A percentile compares a stretch with the other conserved stretches of the same genome.
phyloP scores from a whole-genome alignment of 2,329 filamentous ascomycete genomes.

The Colletotrichum sp. region DNA sequence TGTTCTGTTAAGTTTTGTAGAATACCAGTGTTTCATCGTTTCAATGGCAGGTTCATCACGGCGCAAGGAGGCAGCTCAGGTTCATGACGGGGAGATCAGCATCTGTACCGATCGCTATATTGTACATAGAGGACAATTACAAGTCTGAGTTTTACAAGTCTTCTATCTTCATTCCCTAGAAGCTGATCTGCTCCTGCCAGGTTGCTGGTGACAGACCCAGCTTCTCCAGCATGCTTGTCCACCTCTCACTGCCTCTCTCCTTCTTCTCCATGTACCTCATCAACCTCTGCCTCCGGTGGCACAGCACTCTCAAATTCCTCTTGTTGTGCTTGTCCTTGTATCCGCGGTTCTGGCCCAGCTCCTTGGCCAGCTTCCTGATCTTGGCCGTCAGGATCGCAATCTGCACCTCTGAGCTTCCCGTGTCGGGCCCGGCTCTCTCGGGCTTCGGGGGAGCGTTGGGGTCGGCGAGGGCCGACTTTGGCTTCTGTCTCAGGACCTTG shows the following conservation, averaged over 20 bases:
- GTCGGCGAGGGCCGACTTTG: constrained; percentile 48
- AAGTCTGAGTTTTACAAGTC: constrained; percentile 46
- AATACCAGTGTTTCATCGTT: constrained; percentile 36
- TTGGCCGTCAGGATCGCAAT: constrained; percentile 94
- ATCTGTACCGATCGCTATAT: constrained; percentile 37
- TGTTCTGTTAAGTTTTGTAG: constrained; percentile 40
- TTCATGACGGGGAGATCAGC: constrained; percentile 24
- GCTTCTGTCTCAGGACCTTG: constrained; percentile 66
- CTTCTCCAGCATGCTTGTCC: constrained; percentile 83
- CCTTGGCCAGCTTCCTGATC: constrained; percentile 80
- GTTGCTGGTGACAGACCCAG: constrained; percentile 87
- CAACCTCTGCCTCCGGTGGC: constrained; percentile 89
- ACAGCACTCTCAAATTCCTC: constrained; percentile 82
- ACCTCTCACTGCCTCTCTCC: constrained; percentile 89
- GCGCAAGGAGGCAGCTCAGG: constrained; percentile 26
- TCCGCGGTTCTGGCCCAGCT: constrained; percentile 69
- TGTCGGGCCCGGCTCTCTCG: constrained; percentile 83
- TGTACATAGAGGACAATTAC: constrained; percentile 55
- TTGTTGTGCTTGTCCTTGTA: constrained; percentile 94
- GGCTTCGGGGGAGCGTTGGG: constrained; percentile 45
- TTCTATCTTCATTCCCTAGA: constrained; percentile 49
- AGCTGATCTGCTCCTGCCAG: constrained; percentile 87
- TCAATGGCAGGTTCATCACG: constrained; percentile 37
- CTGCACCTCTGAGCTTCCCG: constrained; percentile 96
- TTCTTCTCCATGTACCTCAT: constrained; percentile 85